phyloP scores from a whole-genome alignment of 2,329 filamentous ascomycete genomes.

The Fusarium sp. region DNA sequence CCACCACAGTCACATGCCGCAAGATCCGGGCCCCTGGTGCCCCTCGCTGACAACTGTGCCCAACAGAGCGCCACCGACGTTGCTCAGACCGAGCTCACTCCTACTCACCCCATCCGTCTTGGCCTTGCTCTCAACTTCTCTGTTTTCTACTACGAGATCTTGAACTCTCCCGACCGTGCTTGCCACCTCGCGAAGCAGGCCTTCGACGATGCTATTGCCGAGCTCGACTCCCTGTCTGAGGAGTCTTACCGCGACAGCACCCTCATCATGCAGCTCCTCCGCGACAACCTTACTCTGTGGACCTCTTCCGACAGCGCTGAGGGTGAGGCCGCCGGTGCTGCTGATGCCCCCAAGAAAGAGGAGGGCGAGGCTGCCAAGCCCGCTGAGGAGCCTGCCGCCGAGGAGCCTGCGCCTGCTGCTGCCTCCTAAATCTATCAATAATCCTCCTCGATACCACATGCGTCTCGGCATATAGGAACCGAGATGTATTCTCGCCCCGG shows the following conservation, averaged over 20 bases:
- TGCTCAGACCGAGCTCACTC: slow-evolving; percentile 96
- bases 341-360: slow-evolving; percentile 70
- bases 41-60: slow-evolving; percentile 80
- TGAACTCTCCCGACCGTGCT: slow-evolving; percentile 97
- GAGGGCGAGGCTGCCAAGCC: slow-evolving; percentile 59
- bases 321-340: slow-evolving; percentile 71
- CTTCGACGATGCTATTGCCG: slow-evolving; percentile 97
- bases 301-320: slow-evolving; percentile 92
- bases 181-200: slow-evolving; percentile 99
- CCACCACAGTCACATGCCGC: slow-evolving; percentile 43
- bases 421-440: slow-evolving; percentile 62
- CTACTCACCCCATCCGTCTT: slow-evolving; percentile 97
- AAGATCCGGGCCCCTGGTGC: slow-evolving; percentile 40
- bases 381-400: slow-evolving; percentile 50
- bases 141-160: slow-evolving; percentile 99
- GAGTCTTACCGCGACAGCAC: slow-evolving; percentile 99
- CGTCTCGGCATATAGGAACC: slow-evolving; percentile 52
- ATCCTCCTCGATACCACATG: slow-evolving; percentile 52
- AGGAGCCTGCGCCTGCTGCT: slow-evolving; percentile 58
- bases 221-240: slow-evolving; percentile 96
- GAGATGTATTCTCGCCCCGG: slow-evolving; percentile 50
- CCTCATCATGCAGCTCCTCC: slow-evolving; percentile 97
- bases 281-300: slow-evolving; percentile 98
- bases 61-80: slow-evolving; percentile 99
- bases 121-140: slow-evolving; percentile 99